Evolutionary conservation across 1,284 basidiomycete species (phyloP), one percentile per base, ranked within the genome.

Genomic region (Cryptococcus depauperatus): DNA sequence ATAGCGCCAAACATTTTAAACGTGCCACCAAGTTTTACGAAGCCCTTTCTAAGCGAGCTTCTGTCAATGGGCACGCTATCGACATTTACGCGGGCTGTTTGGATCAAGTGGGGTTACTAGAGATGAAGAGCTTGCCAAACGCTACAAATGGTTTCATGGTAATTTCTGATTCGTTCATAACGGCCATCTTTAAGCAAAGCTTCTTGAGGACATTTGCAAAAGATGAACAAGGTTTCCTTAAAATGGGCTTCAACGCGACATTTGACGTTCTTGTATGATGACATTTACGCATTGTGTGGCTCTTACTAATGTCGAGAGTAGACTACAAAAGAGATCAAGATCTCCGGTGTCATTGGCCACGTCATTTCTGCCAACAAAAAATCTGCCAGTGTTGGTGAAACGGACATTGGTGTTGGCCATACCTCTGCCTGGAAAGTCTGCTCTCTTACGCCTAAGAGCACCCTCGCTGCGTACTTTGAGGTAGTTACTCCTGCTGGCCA

Each of bases 351-450:
- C 44, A 99, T 98, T 54, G 92, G 93, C 1, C 95, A 98, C 62
- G 91, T 88, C 38, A 92, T 96, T 70, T 96, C 91, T 35, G 88
- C 89, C 35, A 91, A 86, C 61, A 97, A 97, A 73, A 98, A 98
- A 71, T 91, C 90, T 0, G 81, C 81, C 0, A 96, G 89, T 59
- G 95, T 99, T 25, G 93, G 93, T 52, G 95, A 99, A 75, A 98
- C 95, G 2, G 95, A 99, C 72, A 98, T 98, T 52, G 95, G 93
- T 67, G 95, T 99, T 54, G 93, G 92, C 22, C 88, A 93, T 66
- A 99, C 93, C 1, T 96, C 91, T n/a, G 93, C 92, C 1, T 99
- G 93, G 93, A 96, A 91, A 74, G 79, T 98, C 57, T 96, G 95
- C 74, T 79, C 82, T 44, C 78, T 98, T 55, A 89, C 82, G 1